Evolutionary conservation across 2,329 filamentous ascomycete species (phyloP).

Genomic region (Fusarium equiseti): DNA sequence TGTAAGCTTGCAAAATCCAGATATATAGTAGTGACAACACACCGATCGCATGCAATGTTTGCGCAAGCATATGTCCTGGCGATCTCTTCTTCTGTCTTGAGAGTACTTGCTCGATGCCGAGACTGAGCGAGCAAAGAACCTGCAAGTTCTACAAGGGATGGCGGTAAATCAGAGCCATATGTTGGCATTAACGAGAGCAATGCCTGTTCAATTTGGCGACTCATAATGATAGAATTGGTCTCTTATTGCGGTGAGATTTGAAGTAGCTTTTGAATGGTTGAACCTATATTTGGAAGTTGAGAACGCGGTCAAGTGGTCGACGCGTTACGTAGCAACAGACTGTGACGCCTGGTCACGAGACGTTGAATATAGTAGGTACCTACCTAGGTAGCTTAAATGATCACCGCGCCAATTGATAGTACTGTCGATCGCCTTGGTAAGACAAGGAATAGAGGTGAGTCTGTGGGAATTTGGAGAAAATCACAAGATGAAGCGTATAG

Average conservation of each 20-base stretch:
- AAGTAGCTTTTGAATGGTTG: not conserved
- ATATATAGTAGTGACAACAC: slow-evolving; percentile 17
- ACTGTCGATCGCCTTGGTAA: slow-evolving; percentile 22
- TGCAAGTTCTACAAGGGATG: slow-evolving; percentile 77
- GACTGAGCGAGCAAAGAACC: slow-evolving; percentile 83
- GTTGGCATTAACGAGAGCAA: slow-evolving; percentile 81
- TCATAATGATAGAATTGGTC: slow-evolving; percentile 65
- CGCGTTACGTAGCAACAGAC: slow-evolving; percentile 19
- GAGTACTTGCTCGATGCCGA: slow-evolving; percentile 77
- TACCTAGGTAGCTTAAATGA: slow-evolving; percentile 1
- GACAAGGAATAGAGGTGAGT: slow-evolving; percentile 18
- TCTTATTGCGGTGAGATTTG: not conserved
- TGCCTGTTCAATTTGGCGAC: slow-evolving; percentile 78
- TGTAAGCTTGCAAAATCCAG: not conserved
- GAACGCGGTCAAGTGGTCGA: slow-evolving; percentile 22
- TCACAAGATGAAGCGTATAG: not conserved
- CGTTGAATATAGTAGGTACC: not conserved
- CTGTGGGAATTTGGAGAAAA: not conserved
- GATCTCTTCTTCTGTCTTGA: slow-evolving; percentile 89
- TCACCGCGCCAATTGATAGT: slow-evolving; percentile 15
- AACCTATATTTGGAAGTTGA: slow-evolving; percentile 12
- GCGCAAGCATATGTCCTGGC: slow-evolving; percentile 87
- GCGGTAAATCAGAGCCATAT: slow-evolving; percentile 74
- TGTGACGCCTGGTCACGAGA: slow-evolving; percentile 40
- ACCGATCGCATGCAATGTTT: slow-evolving; percentile 91